Conservation (phyloP, 495 filamentous ascomycete species). For the Sphaerosporella brunnea region DNA sequence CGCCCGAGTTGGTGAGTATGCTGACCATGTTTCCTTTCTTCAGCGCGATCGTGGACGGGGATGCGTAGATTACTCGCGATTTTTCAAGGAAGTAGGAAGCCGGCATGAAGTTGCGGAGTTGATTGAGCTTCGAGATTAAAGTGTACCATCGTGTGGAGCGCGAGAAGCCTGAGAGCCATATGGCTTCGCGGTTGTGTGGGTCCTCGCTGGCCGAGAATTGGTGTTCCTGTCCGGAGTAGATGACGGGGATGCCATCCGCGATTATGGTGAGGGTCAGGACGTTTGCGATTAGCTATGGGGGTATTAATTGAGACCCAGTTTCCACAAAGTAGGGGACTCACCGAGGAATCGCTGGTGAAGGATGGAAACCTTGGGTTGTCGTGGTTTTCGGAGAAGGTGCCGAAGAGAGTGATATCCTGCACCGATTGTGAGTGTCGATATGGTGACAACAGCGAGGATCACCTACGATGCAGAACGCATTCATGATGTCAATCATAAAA, state of each 20-base stretch:
- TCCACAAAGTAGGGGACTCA: slow-evolving; percentile 6
- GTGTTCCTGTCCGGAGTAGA: slow-evolving; percentile 60
- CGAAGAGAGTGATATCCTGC: slow-evolving; percentile 43
- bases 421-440: background rate
- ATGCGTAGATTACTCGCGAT: slow-evolving; percentile 39
- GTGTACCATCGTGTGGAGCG: slow-evolving; percentile 42
- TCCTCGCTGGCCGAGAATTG: slow-evolving; percentile 39
- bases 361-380: slow-evolving; percentile 50
- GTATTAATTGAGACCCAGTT: background rate
- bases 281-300: slow-evolving; percentile 39
- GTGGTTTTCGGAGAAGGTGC: slow-evolving; percentile 64
- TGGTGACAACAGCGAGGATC: too few relatives aligned
- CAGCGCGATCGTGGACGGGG: slow-evolving; percentile 41
- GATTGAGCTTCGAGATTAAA: slow-evolving; percentile 40
- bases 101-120: slow-evolving; percentile 36
- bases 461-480: slow-evolving; percentile 30
- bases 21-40: slow-evolving; percentile 47
- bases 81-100: slow-evolving; percentile 35
- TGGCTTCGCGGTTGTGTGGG: slow-evolving; percentile 51
- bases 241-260: slow-evolving; percentile 47
- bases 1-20: slow-evolving; percentile 43
- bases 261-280: slow-evolving; percentile 54
- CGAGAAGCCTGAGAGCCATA: slow-evolving; percentile 50
- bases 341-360: slow-evolving; percentile 32
- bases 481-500: slow-evolving; percentile 39